Evolutionary conservation across 768 basidiomycete species (phyloP), one percentile per base, ranked within the genome.

Genomic region (Boletus coccyginus): DNA sequence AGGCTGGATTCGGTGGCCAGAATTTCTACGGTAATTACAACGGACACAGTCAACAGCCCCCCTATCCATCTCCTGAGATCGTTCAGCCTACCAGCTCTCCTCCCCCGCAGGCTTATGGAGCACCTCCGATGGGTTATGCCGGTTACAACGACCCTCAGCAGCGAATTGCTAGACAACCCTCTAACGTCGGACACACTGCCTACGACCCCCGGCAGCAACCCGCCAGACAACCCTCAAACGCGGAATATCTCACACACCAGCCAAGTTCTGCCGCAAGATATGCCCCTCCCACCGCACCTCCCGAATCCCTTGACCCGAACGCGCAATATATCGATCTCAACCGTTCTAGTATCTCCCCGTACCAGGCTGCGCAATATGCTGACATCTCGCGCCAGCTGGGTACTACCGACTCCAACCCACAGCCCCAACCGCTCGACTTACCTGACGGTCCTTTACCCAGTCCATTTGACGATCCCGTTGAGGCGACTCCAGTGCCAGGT

Each of bases 311-410:
- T 19, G 66, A 70, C 5, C 53, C 55, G 17, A 52, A 63, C 13
- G 63, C 74, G 12, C 80, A 84, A 57, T 89, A 90, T 53, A 76
- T 84, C 38, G 85, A 90, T 62, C 75, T 91, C 41, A 75, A 72
- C 65, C 78, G 89, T 43, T 83, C 84, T 17, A 88, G 87, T 62
- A 81, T 89, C 3, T 84, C 87, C 4, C 88, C 88, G 0, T 88
- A 79, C 78, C 89, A 91, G 65, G 88, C 86, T 40, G 79, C 77
- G 0, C 90, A 91, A 67, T 90, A 90, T 63, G 81, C 77, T 19
- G 88, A 86, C 62, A 89, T 90, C 53, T 81, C 85, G 7, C 75
- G 79, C 62, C 80, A 74, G 19, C 68, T 91, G 40, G 78, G 82
- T 7, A 38, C 62, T 56, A 33, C 56, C 41, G 50, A 73, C 29